Evolutionary conservation across 176 grass and related monocot genomes (phyloP).

Genomic region (Oryza coarctata): DNA sequence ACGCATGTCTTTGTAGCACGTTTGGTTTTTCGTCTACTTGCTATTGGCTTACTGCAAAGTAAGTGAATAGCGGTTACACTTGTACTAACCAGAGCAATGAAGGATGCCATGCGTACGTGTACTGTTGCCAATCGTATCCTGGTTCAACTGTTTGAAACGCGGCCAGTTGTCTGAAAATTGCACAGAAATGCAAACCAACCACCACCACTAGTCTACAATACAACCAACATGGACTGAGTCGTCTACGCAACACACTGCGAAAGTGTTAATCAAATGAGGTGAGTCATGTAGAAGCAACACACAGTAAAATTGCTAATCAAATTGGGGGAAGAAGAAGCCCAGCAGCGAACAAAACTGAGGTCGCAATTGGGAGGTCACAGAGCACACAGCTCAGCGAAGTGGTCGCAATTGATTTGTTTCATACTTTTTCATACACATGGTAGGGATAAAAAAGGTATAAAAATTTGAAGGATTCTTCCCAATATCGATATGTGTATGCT

Average conservation of each 20-base stretch:
- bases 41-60: too few relatives aligned
- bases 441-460: neutral
- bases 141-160: neutral
- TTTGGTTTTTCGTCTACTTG: neutral
- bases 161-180: neutral
- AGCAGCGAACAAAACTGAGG: slow-evolving; percentile 28
- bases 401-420: slow-evolving; percentile 11
- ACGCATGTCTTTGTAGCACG: neutral
- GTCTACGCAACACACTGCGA: neutral
- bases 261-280: neutral
- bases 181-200: neutral
- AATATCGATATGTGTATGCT: neutral
- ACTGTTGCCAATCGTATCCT: neutral
- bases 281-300: neutral
- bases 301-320: neutral
- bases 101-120: neutral
- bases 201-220: neutral
- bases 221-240: neutral
- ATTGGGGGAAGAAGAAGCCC: neutral
- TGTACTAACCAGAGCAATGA: neutral
- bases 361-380: slow-evolving; percentile 25
- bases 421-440: neutral
- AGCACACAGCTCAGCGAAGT: neutral
- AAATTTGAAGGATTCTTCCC: neutral
- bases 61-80: neutral